Evolutionary conservation across 306 rosid species (phyloP).

Genomic region (Canavalia ensiformis): DNA sequence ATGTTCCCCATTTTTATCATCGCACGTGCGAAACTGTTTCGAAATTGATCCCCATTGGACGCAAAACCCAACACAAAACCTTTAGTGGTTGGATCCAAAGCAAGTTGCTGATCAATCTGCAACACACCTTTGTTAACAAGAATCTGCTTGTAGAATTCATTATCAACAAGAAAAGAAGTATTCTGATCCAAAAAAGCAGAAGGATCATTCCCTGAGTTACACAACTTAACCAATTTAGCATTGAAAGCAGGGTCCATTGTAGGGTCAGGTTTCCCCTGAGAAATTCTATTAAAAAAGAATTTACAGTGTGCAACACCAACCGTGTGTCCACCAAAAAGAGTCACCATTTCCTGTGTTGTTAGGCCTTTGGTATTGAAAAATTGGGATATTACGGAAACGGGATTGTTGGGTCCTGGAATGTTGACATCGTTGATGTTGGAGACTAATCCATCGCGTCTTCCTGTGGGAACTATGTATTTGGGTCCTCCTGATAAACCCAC

Average conservation of each 20-base stretch:
- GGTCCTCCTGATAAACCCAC: conserved; percentile 68
- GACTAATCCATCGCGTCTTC: conserved; percentile 61
- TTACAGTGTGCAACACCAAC: conserved; percentile 59
- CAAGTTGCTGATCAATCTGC: conserved; percentile 64
- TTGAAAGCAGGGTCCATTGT: conserved; percentile 59
- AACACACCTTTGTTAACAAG: conserved; percentile 52
- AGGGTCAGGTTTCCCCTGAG: conserved; percentile 52
- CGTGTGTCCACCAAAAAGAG: conserved; percentile 70
- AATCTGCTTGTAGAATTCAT: conserved; percentile 56
- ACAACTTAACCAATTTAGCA: conserved; percentile 44
- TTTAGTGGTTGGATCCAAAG: conserved; percentile 42
- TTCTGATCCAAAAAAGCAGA: conserved; percentile 54
- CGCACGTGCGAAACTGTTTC: conserved; percentile 52
- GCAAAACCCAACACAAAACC: conserved; percentile 55
- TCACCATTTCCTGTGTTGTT: conserved; percentile 60
- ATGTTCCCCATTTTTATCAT: conserved; percentile 57
- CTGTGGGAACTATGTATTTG: conserved; percentile 55
- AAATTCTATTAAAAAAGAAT: conserved; percentile 50
- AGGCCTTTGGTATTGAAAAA: conserved; percentile 45
- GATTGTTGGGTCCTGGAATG: conserved; percentile 54
- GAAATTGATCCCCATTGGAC: conserved; percentile 39
- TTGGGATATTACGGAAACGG: background rate
- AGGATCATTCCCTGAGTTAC: conserved; percentile 11
- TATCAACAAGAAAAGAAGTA: conserved; percentile 56
- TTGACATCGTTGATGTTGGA: conserved; percentile 6